These are phyloP conservation scores for Tieghemiomyces parasiticus DNA, from an alignment of 192 early-diverging fungal genomes.

Conservation along the genomic window DNA sequence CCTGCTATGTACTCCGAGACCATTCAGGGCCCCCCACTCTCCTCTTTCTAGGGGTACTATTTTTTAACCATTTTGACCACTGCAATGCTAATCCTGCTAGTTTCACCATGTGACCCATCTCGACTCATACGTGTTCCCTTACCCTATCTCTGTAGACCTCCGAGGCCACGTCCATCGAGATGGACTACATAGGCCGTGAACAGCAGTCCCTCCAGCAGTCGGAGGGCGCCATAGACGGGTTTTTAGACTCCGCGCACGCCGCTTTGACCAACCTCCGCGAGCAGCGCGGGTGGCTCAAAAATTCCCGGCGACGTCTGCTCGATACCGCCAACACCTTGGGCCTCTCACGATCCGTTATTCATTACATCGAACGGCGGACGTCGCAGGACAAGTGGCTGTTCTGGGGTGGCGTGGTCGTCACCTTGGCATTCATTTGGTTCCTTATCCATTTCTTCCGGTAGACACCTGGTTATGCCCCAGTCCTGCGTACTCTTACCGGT, in stretches of 20 bases:
- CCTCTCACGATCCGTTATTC: constrained; percentile 11
- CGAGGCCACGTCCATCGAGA: constrained; percentile 3
- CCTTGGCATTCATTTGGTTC: constrained; percentile 8
- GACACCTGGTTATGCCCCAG: too few relatives aligned
- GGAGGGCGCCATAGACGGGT: constrained; percentile 11
- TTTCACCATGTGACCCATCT: too few relatives aligned
- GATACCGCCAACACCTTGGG: constrained; percentile 13
- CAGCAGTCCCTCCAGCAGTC: background rate
- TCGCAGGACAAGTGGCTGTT: constrained; percentile 13
- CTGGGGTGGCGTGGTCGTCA: constrained; percentile 3
- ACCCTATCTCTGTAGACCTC: background rate
- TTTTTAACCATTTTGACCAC: background rate
- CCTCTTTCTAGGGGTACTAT: background rate
- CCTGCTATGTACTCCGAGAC: too few relatives aligned
- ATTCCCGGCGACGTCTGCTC: constrained; percentile 5
- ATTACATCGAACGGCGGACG: constrained; percentile 10
- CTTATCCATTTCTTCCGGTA: constrained; percentile 10
- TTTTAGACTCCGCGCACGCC: constrained; percentile 4
- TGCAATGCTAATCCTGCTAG: background rate
- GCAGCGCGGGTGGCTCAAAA: constrained; percentile 9
- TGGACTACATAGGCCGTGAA: constrained; percentile 4
- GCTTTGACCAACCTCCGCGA: constrained; percentile 4
- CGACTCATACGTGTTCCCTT: too few relatives aligned
- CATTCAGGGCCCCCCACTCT: background rate
- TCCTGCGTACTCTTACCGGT: too few relatives aligned